Evolutionary conservation across 768 basidiomycete species (phyloP).

Genomic region (Porphyrellus cyaneotinctus): DNA sequence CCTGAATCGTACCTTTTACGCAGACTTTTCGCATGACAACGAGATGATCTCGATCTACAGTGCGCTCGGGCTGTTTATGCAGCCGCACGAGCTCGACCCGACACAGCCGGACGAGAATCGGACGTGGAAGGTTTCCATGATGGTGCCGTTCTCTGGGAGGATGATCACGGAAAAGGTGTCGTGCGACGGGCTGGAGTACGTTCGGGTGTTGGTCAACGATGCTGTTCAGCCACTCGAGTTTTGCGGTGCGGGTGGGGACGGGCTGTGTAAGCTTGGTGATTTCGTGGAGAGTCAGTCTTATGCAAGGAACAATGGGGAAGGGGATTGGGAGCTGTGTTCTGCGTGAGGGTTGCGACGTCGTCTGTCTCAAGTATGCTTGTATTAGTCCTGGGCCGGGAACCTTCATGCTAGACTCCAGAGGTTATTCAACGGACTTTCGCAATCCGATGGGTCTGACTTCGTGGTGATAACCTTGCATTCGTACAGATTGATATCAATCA

Average conservation of each 20-base stretch:
- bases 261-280: slow-evolving; percentile 55
- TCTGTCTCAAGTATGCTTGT: too few relatives aligned
- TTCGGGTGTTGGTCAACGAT: slow-evolving; percentile 74
- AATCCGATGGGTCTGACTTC: too few relatives aligned
- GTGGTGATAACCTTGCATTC: too few relatives aligned
- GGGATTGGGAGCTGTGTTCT: slow-evolving; percentile 59
- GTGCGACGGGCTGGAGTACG: slow-evolving; percentile 43
- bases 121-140: slow-evolving; percentile 48
- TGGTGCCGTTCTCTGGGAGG: slow-evolving; percentile 70
- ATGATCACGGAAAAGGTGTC: slow-evolving; percentile 67
- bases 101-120: slow-evolving; percentile 17
- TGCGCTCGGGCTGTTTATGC: slow-evolving; percentile 50
- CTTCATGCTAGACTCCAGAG: too few relatives aligned
- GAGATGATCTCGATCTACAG: slow-evolving; percentile 70
- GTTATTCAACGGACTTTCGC: too few relatives aligned
- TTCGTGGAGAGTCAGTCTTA: slow-evolving; percentile 72
- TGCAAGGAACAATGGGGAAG: slow-evolving; percentile 59
- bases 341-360: too few relatives aligned
- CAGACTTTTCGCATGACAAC: slow-evolving; percentile 85
- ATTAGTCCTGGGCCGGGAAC: too few relatives aligned
- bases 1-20: slow-evolving; percentile 58
- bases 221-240: slow-evolving; percentile 57
- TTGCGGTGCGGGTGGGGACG: slow-evolving; percentile 46
- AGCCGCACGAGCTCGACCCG: slow-evolving; percentile 25
- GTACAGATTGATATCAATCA: too few relatives aligned